Evolutionary conservation across 805 yeast genomes (phyloP).

Genomic region (Grigorovia jiainica): DNA sequence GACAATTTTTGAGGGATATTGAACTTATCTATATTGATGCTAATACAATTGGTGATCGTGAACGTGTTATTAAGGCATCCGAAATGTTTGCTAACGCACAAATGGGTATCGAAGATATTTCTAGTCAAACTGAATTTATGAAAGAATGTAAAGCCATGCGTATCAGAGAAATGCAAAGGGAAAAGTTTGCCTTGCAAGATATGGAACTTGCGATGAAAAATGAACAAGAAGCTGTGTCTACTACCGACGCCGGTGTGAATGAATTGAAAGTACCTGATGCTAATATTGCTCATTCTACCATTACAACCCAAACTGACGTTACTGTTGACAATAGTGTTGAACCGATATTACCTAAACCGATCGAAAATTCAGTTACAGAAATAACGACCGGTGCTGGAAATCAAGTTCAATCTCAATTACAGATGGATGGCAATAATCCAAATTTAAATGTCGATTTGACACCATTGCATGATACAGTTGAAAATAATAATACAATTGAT

Average conservation of each 20-base stretch:
- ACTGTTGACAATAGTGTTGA: no score
- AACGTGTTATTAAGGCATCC: conserved; percentile 67
- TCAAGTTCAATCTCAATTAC: conserved; percentile 16
- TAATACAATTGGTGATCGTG: conserved; percentile 67
- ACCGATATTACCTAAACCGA: no score
- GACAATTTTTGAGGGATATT: conserved; percentile 77
- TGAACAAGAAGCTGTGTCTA: neutral
- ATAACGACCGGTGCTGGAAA: conserved; percentile 19
- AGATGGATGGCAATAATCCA: neutral
- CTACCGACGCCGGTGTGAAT: conserved; percentile 3
- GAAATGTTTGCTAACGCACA: conserved; percentile 96
- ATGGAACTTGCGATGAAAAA: conserved; percentile 5
- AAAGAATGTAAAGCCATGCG: conserved; percentile 69
- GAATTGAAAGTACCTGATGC: no score
- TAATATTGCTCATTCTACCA: conserved; percentile 5
- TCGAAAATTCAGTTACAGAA: conserved; percentile 1
- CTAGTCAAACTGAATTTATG: conserved; percentile 52
- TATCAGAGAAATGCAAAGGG: conserved; percentile 52
- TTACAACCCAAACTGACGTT: no score
- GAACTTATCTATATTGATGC: conserved; percentile 79
- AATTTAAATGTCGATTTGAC: no score
- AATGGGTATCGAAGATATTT: conserved; percentile 87
- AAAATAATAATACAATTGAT: neutral
- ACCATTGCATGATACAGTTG: neutral
- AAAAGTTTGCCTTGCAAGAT: conserved; percentile 30